A percentile compares a stretch with the other conserved stretches of the same genome.
phyloP scores from a whole-genome alignment of 2,329 filamentous ascomycete genomes.

The Zopfia rhizophila region DNA sequence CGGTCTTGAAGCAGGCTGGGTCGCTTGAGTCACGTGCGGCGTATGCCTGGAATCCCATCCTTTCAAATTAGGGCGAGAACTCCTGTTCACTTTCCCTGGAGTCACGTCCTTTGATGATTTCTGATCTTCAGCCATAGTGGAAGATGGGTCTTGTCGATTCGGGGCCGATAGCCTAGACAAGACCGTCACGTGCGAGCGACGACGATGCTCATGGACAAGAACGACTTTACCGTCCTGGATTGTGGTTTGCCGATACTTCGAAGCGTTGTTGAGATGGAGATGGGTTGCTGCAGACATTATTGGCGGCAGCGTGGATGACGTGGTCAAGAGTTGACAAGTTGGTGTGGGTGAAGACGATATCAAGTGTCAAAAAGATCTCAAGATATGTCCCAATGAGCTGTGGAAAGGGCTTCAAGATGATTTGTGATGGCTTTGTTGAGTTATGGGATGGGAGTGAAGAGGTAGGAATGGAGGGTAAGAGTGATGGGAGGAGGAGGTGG shows the following conservation, averaged over 20 bases:
- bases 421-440: constrained; percentile 19
- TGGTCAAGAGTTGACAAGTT: constrained; percentile 24
- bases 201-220: constrained; percentile 38
- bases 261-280: constrained; percentile 1
- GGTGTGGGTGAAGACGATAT: constrained; percentile 4
- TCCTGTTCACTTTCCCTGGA: neutral
- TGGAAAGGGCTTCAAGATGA: constrained; percentile 7
- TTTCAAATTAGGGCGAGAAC: neutral
- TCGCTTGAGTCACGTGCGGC: constrained; percentile 26
- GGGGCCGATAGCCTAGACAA: constrained; percentile 2
- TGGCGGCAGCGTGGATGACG: constrained; percentile 31
- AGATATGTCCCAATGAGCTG: neutral
- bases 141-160: constrained; percentile 2
- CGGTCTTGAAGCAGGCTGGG: constrained; percentile 3
- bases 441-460: constrained; percentile 17
- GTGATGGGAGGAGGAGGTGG: constrained; percentile 26
- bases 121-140: neutral
- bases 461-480: constrained; percentile 27
- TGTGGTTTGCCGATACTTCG: constrained; percentile 34
- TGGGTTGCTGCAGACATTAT: constrained; percentile 1
- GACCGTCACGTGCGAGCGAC: constrained; percentile 23
- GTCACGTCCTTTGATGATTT: constrained; percentile 10
- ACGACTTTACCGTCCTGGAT: constrained; percentile 36
- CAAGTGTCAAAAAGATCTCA: constrained; percentile 4
- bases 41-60: neutral